These are phyloP conservation scores for Biscutella laevigata DNA, from an alignment of 441 rosid species.

Conservation along the genomic window DNA sequence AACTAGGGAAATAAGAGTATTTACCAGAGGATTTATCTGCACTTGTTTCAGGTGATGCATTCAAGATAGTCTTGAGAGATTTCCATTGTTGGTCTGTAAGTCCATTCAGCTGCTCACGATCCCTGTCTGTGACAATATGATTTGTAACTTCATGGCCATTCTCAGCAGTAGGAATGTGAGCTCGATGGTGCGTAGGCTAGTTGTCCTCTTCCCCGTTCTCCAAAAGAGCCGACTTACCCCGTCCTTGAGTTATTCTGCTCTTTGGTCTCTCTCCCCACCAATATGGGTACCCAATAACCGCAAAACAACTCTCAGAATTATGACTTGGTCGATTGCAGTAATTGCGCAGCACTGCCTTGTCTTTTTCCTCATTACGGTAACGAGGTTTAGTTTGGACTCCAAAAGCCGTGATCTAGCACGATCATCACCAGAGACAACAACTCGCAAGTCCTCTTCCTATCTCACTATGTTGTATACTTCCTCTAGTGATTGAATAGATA, in stretches of 20 bases:
- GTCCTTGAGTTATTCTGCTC: no score
- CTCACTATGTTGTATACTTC: neutral
- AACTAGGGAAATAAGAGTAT: neutral
- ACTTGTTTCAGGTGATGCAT: no score
- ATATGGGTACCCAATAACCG: neutral
- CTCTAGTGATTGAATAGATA: neutral
- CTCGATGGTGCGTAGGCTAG: no score
- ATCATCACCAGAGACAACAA: no score
- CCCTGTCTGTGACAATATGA: no score
- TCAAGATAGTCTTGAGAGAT: no score
- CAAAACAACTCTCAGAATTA: accelerated
- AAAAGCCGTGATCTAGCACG: neutral
- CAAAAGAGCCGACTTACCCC: no score
- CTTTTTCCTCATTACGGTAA: neutral
- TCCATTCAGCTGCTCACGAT: no score
- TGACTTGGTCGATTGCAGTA: neutral
- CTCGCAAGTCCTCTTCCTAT: neutral
- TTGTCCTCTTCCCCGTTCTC: no score
- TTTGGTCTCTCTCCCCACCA: neutral
- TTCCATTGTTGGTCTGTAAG: no score
- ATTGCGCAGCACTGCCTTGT: accelerated
- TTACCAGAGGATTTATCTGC: neutral
- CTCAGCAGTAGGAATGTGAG: no score
- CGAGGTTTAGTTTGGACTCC: neutral
- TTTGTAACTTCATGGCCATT: no score